These are phyloP conservation scores for Antrodiella citrinella DNA, from an alignment of 768 basidiomycete species.

Conservation along the genomic window DNA sequence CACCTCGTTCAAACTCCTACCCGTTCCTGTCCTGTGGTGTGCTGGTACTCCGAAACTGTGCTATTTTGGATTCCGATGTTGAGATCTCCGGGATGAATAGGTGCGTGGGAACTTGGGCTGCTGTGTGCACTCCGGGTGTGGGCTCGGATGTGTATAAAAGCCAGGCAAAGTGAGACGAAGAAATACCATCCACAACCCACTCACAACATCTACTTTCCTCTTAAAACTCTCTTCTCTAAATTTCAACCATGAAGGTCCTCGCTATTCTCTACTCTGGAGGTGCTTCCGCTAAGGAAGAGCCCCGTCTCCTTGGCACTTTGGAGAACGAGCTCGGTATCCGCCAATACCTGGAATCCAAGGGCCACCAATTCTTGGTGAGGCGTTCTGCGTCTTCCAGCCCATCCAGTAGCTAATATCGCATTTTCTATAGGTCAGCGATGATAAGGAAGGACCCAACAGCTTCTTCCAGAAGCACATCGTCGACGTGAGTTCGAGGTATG, in stretches of 20 bases:
- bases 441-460: conserved; percentile 74
- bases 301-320: conserved; percentile 66
- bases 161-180: too few relatives aligned
- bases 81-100: too few relatives aligned
- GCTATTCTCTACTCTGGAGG: conserved; percentile 65
- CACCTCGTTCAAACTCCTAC: too few relatives aligned
- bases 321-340: conserved; percentile 77
- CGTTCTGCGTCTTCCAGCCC: neutral
- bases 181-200: too few relatives aligned
- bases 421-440: conserved; percentile 38
- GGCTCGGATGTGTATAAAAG: too few relatives aligned
- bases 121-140: too few relatives aligned
- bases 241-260: conserved; percentile 38
- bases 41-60: too few relatives aligned
- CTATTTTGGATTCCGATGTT: too few relatives aligned
- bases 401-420: neutral
- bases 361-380: conserved; percentile 58
- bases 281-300: conserved; percentile 53
- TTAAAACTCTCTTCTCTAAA: neutral
- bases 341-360: conserved; percentile 55
- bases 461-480: conserved; percentile 75
- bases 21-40: too few relatives aligned
- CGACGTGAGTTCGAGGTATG: conserved; percentile 40
- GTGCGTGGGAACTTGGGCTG: too few relatives aligned
- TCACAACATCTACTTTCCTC: neutral